These are phyloP conservation scores for Amaranthus cruentus DNA, from an alignment of 148 eudicot species.

Conservation along the genomic window DNA sequence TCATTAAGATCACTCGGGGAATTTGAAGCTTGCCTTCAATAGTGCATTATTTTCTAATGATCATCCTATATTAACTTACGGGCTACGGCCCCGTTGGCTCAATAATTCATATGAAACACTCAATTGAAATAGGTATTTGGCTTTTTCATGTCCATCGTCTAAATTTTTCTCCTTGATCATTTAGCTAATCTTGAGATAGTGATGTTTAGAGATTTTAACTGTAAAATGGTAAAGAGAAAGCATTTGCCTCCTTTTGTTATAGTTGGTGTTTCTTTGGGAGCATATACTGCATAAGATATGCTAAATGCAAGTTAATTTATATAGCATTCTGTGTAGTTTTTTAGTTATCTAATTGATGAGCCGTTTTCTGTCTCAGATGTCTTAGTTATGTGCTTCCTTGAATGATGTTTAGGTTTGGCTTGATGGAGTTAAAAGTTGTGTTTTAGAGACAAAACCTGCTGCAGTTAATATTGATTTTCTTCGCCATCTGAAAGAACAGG, in stretches of 20 bases:
- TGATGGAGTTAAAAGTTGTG: slow-evolving; percentile 54
- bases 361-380: background rate
- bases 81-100: background rate
- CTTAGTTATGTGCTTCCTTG: background rate
- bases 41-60: background rate
- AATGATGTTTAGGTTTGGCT: slow-evolving; percentile 49
- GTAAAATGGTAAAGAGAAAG: background rate
- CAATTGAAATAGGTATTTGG: background rate
- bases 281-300: background rate
- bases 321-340: background rate
- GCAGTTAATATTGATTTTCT: slow-evolving; percentile 54
- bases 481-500: slow-evolving; percentile 65
- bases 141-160: background rate
- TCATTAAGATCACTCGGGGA: background rate
- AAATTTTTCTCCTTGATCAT: background rate
- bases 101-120: background rate
- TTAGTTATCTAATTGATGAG: background rate
- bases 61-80: background rate
- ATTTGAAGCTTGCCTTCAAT: background rate
- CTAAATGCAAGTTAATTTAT: background rate
- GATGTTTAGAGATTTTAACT: background rate
- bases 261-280: background rate
- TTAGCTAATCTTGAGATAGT: background rate
- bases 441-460: slow-evolving; percentile 52
- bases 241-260: background rate